Evolutionary conservation across 192 early-diverging fungal genomes (phyloP).

Genomic region (Umbelopsis isabellina): DNA sequence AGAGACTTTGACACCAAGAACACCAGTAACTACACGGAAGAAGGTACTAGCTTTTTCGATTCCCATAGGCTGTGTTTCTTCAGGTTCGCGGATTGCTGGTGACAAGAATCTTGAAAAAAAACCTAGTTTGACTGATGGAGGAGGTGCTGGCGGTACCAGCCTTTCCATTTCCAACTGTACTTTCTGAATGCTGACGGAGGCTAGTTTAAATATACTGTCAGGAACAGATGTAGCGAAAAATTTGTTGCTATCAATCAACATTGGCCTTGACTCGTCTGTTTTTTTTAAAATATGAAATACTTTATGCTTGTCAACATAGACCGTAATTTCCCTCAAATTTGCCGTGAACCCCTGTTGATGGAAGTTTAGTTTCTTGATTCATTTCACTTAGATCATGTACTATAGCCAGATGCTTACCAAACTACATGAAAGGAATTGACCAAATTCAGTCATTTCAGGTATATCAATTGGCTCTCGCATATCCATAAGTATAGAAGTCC

Average conservation of each 20-base stretch:
- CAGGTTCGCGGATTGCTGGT: background rate
- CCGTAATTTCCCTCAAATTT: conserved; percentile 66
- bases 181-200: conserved; percentile 57
- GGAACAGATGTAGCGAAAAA: conserved; percentile 61
- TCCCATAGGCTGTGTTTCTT: background rate
- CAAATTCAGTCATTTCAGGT: conserved; percentile 67
- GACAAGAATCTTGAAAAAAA: conserved; percentile 20
- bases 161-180: conserved; percentile 60
- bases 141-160: conserved; percentile 27
- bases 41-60: conserved; percentile 62
- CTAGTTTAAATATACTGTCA: conserved; percentile 71
- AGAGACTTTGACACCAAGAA: conserved; percentile 57
- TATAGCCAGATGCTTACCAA: conserved; percentile 30
- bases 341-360: conserved; percentile 70
- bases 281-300: conserved; percentile 70
- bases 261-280: conserved; percentile 59
- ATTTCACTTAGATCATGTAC: background rate
- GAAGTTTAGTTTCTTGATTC: background rate
- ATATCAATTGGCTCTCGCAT: conserved; percentile 77
- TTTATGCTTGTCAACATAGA: conserved; percentile 63
- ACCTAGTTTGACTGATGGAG: background rate
- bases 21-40: conserved; percentile 68
- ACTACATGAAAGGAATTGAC: conserved; percentile 67
- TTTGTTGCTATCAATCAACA: conserved; percentile 54
- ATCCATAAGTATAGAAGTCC: conserved; percentile 80